Conservation (phyloP, 495 filamentous ascomycete species). For the Aspergillus incahuasiensis region DNA sequence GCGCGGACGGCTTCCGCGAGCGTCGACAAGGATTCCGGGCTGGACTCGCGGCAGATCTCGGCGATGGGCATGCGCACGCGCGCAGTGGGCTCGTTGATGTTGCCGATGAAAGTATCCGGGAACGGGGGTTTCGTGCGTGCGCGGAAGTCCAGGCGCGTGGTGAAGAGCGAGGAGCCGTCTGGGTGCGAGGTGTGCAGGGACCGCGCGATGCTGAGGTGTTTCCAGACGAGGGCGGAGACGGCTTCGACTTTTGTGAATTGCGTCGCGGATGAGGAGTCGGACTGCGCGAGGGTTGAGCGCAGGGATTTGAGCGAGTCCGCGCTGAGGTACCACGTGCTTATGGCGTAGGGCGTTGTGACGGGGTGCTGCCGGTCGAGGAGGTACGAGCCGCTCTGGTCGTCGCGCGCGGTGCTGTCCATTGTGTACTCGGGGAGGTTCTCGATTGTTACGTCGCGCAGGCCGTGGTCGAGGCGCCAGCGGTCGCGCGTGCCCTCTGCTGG, state of each 20-base stretch:
- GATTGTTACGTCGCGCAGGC: slow-evolving; percentile 3
- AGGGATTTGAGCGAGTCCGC: slow-evolving; percentile 2
- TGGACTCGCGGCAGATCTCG: slow-evolving; percentile 1
- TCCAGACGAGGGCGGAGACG: slow-evolving; percentile 11
- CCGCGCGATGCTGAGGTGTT: slow-evolving; percentile 12
- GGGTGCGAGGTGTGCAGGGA: not conserved
- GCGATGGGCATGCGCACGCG: slow-evolving; percentile 3
- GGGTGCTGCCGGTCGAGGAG: slow-evolving; percentile 9
- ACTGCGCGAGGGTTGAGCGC: not conserved
- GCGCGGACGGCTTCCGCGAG: slow-evolving; percentile 11
- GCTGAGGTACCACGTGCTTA: slow-evolving; percentile 11
- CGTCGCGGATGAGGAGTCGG: not conserved
- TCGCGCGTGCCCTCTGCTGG: not conserved
- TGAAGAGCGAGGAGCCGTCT: slow-evolving; percentile 6
- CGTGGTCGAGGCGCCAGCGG: slow-evolving; percentile 9
- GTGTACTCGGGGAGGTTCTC: slow-evolving; percentile 9
- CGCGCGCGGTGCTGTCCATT: slow-evolving; percentile 6
- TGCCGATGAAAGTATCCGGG: slow-evolving; percentile 4
- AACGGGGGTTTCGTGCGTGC: slow-evolving; percentile 5
- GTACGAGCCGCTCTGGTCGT: not conserved
- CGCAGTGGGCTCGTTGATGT: slow-evolving; percentile 11
- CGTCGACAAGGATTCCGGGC: slow-evolving; percentile 1
- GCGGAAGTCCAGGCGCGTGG: slow-evolving; percentile 10
- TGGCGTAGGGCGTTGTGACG: slow-evolving; percentile 7
- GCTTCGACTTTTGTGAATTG: slow-evolving; percentile 12